phyloP scores from a whole-genome alignment of 805 yeast genomes.

The Monosporozyma yasuniensis region DNA sequence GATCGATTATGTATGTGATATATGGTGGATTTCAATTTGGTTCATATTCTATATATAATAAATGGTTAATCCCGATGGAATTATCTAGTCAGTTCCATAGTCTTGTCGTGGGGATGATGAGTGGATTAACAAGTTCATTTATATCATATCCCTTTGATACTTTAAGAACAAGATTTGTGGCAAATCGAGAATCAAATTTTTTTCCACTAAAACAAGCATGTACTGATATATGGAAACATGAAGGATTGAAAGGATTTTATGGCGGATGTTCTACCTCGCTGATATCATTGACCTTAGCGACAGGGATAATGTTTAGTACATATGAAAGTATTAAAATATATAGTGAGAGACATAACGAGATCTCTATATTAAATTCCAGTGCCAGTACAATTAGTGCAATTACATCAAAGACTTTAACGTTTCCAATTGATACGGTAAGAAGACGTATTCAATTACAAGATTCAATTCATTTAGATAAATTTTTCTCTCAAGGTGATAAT shows the following conservation, averaged over 20 bases:
- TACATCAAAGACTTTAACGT: slow-evolving; percentile 60
- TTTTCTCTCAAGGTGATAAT: not conserved
- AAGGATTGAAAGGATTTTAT: slow-evolving; percentile 41
- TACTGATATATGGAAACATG: slow-evolving; percentile 28
- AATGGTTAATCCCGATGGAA: slow-evolving; percentile 16
- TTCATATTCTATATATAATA: slow-evolving; percentile 50
- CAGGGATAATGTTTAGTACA: slow-evolving; percentile 67
- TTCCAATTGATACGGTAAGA: slow-evolving; percentile 80
- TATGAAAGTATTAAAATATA: slow-evolving; percentile 39
- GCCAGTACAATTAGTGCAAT: slow-evolving; percentile 73
- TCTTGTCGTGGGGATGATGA: slow-evolving; percentile 57
- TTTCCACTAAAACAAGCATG: slow-evolving; percentile 22
- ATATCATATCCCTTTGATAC: slow-evolving; percentile 84
- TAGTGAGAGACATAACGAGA: slow-evolving; percentile 29
- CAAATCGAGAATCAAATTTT: slow-evolving; percentile 35
- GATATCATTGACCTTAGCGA: slow-evolving; percentile 55
- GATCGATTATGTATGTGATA: slow-evolving; percentile 71
- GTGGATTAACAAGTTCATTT: slow-evolving; percentile 69
- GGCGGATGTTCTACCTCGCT: slow-evolving; percentile 44
- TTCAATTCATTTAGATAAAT: slow-evolving; percentile 1
- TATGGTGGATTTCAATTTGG: slow-evolving; percentile 86
- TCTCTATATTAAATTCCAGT: slow-evolving; percentile 38
- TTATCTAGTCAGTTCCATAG: slow-evolving; percentile 28
- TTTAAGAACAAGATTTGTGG: slow-evolving; percentile 79
- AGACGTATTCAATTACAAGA: slow-evolving; percentile 55